A percentile compares a stretch with the other conserved stretches of the same genome.
These are phyloP conservation scores for Phytopythium sindhum DNA, from an alignment of 352 stramenopile species.

Conservation along the genomic window DNA sequence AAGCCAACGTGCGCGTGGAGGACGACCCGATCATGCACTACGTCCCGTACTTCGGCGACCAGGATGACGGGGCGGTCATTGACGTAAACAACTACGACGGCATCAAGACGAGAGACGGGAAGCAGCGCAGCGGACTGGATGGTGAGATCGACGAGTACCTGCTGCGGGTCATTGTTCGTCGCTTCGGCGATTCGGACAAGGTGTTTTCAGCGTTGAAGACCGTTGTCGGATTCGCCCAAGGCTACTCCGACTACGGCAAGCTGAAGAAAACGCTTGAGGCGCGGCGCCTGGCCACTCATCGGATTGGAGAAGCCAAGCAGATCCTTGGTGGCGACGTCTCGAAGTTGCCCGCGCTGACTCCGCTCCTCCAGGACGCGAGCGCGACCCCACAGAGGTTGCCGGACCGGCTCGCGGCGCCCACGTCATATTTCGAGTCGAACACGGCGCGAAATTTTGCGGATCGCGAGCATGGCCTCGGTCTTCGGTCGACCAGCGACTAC, in stretches of 20 bases:
- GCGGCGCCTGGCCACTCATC: conserved; percentile 22
- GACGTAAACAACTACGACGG: conserved; percentile 68
- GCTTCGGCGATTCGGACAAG: conserved; percentile 45
- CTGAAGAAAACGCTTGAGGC: conserved; percentile 68
- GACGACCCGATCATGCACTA: conserved; percentile 89
- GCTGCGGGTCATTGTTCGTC: conserved; percentile 53
- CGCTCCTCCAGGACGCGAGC: conserved; percentile 18
- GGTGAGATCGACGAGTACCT: conserved; percentile 71
- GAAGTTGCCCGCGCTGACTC: conserved; percentile 34
- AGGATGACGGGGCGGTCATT: conserved; percentile 80
- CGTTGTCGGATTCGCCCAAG: conserved; percentile 49
- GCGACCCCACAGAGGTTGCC: conserved; percentile 18
- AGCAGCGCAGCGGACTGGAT: conserved; percentile 45
- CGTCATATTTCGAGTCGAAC: conserved; percentile 74
- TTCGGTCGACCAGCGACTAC: conserved; percentile 62
- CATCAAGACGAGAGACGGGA: conserved; percentile 33
- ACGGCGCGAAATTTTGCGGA: conserved; percentile 26
- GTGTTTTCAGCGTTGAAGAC: conserved; percentile 66
- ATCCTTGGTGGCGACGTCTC: conserved; percentile 22
- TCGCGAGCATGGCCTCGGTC: conserved; percentile 35
- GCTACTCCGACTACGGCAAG: conserved; percentile 60
- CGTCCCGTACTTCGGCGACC: conserved; percentile 91
- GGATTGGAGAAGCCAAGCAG: conserved; percentile 42
- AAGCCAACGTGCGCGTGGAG: conserved; percentile 69
- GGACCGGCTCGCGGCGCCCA: conserved; percentile 42